These are phyloP conservation scores for Stachybotrys echinatus DNA, from an alignment of 2,329 filamentous ascomycete species.

Conservation along the genomic window DNA sequence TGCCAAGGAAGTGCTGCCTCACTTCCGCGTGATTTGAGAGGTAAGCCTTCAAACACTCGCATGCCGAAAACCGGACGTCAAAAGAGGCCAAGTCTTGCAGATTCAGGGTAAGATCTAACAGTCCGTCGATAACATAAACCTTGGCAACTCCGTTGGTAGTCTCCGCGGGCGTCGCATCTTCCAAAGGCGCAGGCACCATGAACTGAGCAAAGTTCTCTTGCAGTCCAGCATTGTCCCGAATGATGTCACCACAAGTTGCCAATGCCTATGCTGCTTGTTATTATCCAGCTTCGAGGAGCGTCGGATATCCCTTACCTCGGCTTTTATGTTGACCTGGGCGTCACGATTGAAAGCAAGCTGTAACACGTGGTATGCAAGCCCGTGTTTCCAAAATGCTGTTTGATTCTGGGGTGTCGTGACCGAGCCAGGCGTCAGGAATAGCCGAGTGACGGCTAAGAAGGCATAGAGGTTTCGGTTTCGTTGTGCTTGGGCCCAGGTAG, in stretches of 20 bases:
- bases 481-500: conserved; percentile 70
- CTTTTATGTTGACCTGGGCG: conserved; percentile 71
- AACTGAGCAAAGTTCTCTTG: conserved; percentile 89
- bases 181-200: conserved; percentile 62
- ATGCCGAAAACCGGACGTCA: conserved; percentile 77
- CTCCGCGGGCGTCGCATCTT: conserved; percentile 28
- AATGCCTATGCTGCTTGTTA: conserved; percentile 54
- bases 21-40: conserved; percentile 78
- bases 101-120: conserved; percentile 76
- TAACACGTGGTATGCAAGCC: conserved; percentile 72
- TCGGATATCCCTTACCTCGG: conserved; percentile 53
- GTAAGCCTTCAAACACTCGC: conserved; percentile 89
- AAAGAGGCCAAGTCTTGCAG: conserved; percentile 63
- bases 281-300: conserved; percentile 3
- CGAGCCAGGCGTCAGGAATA: conserved; percentile 81
- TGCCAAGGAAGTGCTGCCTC: conserved; percentile 75
- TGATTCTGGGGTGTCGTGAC: conserved; percentile 80
- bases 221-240: conserved; percentile 70
- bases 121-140: conserved; percentile 88
- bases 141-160: conserved; percentile 48
- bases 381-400: conserved; percentile 76
- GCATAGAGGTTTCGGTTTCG: conserved; percentile 90
- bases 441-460: conserved; percentile 74
- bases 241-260: conserved; percentile 80
- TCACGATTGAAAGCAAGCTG: conserved; percentile 74